Conservation (phyloP, 2,329 filamentous ascomycete species). For the Colletotrichum viniferum region DNA sequence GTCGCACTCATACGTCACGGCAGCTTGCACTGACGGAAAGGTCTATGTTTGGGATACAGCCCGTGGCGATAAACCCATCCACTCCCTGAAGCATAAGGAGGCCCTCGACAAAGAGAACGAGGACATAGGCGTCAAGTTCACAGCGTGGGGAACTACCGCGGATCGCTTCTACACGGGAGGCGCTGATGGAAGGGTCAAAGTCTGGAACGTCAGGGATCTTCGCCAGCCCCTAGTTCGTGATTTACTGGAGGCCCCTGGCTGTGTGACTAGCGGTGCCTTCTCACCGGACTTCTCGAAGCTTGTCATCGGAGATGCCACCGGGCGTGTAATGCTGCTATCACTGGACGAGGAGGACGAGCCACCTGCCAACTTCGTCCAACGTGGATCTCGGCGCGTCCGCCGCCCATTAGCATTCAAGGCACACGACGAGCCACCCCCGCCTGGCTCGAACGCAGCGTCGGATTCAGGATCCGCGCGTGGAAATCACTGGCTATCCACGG, state of each 20-base stretch:
- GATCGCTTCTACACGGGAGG: constrained; percentile 68
- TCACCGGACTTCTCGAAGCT: constrained; percentile 60
- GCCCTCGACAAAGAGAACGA: constrained; percentile 54
- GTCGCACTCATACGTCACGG: constrained; percentile 58
- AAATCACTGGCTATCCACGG: constrained; percentile 40
- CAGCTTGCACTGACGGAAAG: constrained; percentile 65
- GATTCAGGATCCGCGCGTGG: constrained; percentile 30
- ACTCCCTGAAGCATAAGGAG: constrained; percentile 58
- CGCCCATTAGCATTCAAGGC: constrained; percentile 53
- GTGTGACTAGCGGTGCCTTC: constrained; percentile 63
- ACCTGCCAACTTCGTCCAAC: constrained; percentile 35
- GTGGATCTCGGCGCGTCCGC: constrained; percentile 37
- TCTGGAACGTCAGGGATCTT: constrained; percentile 62
- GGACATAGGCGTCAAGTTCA: constrained; percentile 68
- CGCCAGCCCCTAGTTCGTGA: constrained; percentile 53
- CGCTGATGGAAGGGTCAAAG: constrained; percentile 66
- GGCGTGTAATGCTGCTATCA: constrained; percentile 61
- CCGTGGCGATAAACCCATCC: constrained; percentile 58
- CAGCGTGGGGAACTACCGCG: constrained; percentile 61
- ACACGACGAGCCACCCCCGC: constrained; percentile 54
- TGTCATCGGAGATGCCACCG: constrained; percentile 65
- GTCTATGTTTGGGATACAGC: constrained; percentile 69
- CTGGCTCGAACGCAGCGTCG: constrained; percentile 19
- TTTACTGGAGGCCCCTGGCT: constrained; percentile 58
- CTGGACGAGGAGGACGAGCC: constrained; percentile 47